These are phyloP conservation scores for Haberlea rhodopensis DNA, from an alignment of 257 asterid species.

Conservation along the genomic window DNA sequence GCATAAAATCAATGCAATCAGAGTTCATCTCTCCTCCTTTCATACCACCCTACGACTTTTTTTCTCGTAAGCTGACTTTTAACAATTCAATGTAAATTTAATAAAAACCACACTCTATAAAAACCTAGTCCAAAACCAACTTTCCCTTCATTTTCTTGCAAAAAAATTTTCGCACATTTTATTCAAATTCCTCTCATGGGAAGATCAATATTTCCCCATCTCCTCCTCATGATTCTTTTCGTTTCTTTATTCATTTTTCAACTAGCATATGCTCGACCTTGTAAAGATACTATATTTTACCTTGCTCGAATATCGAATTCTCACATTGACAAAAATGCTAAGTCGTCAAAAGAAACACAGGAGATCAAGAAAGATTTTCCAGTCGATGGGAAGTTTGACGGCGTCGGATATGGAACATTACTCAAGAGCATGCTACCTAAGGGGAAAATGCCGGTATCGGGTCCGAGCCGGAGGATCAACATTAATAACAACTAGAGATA, in stretches of 20 bases:
- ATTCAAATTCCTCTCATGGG: background rate
- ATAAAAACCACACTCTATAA: background rate
- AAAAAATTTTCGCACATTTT: background rate
- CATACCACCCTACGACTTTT: no score
- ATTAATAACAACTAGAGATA: slow-evolving; percentile 24
- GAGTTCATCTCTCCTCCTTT: no score
- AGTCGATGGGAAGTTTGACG: slow-evolving; percentile 2
- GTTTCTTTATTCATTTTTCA: background rate
- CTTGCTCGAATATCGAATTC: background rate
- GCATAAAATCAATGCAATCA: no score
- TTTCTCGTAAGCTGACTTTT: no score
- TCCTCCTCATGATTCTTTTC: background rate
- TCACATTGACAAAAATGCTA: background rate
- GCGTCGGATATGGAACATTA: slow-evolving; percentile 9
- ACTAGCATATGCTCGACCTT: background rate
- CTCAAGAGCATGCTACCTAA: slow-evolving; percentile 40
- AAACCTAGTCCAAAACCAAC: background rate
- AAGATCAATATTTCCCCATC: background rate
- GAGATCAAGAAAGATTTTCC: background rate
- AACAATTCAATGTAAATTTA: no score
- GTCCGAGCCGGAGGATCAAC: slow-evolving; percentile 41
- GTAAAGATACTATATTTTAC: no score
- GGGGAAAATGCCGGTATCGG: slow-evolving; percentile 36
- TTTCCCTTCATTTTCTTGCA: background rate
- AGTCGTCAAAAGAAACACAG: background rate